Evolutionary conservation across 331 rosid genomes (phyloP), one percentile per base, ranked within the genome.

Genomic region (Malus hybrid): DNA sequence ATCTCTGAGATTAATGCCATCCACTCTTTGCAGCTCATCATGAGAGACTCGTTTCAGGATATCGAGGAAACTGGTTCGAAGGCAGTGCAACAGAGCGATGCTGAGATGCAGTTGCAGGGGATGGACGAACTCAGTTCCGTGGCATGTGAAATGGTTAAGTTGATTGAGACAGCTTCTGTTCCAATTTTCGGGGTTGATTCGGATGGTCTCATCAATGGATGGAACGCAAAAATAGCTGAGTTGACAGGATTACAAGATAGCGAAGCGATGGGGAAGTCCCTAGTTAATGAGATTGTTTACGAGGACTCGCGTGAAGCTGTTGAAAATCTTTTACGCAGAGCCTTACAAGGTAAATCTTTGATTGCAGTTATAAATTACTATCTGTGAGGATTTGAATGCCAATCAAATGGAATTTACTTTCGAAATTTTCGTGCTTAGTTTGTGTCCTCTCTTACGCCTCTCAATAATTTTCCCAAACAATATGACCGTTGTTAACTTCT

Each of bases 141-240:
- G 76, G 87, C 96, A 22, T 83, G 84, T 69, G 96, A 93, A 86
- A 90, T 93, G 96, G 96, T 84, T 76, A 93, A 88, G 71, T 66
- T 93, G 81, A 90, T 93, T 65, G 98, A 93, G 79, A 89, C 98
- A 29, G 96, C 98, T 28, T 84, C 88, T 3, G 89, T 85, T 70
- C 98, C 96, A 3, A 90, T 93, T 78, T 93, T 93, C 20, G 96
- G 93, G 56, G 92, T 90, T 76, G 89, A 89, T 84, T 79, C 83
- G 62, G 78, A 69, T 20, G 96, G 96, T 76, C 28, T 81, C 29
- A 83, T 93, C 79, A 90, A 93, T 77, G 98, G 96, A 73, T 90
- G 98, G 98, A 90, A 90, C 85, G 80, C 79, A 22, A 89, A 89
- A 80, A 84, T 87, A 68, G 83, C 90, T 33, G 91, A 93, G 71